Percentiles rank a stretch among this genome's conserved stretches.
phyloP scores from a whole-genome alignment of 306 rosid genomes.

The Lathyrus oleraceus region DNA sequence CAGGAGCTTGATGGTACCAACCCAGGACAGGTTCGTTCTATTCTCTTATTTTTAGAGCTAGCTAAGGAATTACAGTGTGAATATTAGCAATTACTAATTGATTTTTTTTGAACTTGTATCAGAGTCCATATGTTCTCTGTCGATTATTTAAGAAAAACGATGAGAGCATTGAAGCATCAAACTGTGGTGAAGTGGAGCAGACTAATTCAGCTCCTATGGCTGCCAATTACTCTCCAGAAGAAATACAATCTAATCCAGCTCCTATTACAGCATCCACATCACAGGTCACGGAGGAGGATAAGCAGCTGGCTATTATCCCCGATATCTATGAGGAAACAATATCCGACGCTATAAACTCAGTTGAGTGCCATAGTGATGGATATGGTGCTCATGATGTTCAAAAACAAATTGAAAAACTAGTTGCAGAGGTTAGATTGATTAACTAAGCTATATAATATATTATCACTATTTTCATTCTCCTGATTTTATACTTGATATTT shows the following conservation, averaged over 20 bases:
- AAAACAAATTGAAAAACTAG: constrained; percentile 24
- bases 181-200: constrained; percentile 56
- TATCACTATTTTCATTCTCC: constrained; percentile 4
- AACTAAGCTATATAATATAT: background rate
- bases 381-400: constrained; percentile 36
- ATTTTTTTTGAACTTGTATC: constrained; percentile 37
- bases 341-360: constrained; percentile 45
- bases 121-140: constrained; percentile 85
- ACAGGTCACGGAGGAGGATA: constrained; percentile 46
- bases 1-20: constrained; percentile 92
- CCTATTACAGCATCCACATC: constrained; percentile 49
- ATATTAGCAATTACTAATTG: constrained; percentile 1
- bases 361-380: constrained; percentile 43
- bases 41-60: background rate
- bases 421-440: constrained; percentile 45
- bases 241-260: constrained; percentile 49
- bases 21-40: constrained; percentile 84
- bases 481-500: constrained; percentile 15
- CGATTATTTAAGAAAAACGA: constrained; percentile 84
- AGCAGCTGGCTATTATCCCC: constrained; percentile 23
- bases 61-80: background rate
- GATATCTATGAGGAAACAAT: constrained; percentile 47
- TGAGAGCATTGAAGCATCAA: constrained; percentile 58
- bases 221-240: constrained; percentile 55
- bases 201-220: constrained; percentile 50